Base-by-base conservation (phyloP, 495 filamentous ascomycete species). In the Diplogelasinospora grovesii region DNA sequence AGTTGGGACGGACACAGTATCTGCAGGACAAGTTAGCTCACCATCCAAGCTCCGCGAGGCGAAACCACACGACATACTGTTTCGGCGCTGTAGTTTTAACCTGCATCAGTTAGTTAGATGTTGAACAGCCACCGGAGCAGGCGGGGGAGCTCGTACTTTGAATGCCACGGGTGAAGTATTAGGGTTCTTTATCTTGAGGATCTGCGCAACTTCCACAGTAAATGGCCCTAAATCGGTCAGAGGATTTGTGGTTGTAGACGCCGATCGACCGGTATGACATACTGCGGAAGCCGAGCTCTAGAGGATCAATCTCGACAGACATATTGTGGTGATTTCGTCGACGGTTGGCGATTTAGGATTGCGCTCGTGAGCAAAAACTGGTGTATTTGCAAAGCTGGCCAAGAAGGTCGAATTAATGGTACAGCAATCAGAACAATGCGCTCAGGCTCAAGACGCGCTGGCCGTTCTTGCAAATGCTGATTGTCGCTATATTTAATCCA, bases 21-120 rank as follows among this genome's bases (percentile, higher is more conserved):
- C 90, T 97, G 49, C 29, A 20, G 3, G 46, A 61, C 52, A 33
- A 55, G 47, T 49, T 35, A 43, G 33, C 23, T 16, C 37, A 5
- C 11, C 11, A 19, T 15, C 32, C n/a, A 13, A n/a, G 23, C 1
- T 35, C 18, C 26, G n/a, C 14, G 40, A 31, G 30, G 27, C 24
- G 36, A 39, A 26, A 15, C 20, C 15, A 20, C 28, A 28, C 39
- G 22, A 46, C 86, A 56, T 86, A 98, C 90, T 96, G 90, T 66
- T 98, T 97, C 5, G 93, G 92, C 20, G 93, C 93, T 42, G 92
- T 98, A 26, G 92, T 98, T 79, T 98, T 98, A 59, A 98, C 92
- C 89, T 96, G 43, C 26, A 45, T 31, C 7, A 50, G 43, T 39
- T 42, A 30, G 28, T 30, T 22, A 21, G 30, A 27, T 9, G 36